These are phyloP conservation scores for Trichoderma sp. DNA, from an alignment of 2,329 filamentous ascomycete genomes.

Conservation along the genomic window DNA sequence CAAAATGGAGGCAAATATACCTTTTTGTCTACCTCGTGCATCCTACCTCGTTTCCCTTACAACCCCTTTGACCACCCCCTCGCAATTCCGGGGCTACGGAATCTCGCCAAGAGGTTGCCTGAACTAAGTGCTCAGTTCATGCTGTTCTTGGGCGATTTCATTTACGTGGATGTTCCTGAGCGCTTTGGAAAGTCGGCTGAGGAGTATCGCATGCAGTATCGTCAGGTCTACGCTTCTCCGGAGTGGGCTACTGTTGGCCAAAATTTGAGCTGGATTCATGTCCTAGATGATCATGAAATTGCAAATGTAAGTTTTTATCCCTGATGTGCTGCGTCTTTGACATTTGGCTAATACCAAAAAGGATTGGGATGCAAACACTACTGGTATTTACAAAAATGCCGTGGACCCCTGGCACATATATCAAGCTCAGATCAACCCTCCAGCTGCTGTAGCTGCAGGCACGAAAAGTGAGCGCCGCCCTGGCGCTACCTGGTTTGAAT, in stretches of 20 bases:
- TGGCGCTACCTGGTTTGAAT: slow-evolving; percentile 82
- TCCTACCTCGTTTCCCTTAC: slow-evolving; percentile 90
- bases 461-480: slow-evolving; percentile 41
- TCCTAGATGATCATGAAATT: slow-evolving; percentile 96
- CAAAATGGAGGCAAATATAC: slow-evolving; percentile 72
- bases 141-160: slow-evolving; percentile 85
- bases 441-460: slow-evolving; percentile 57
- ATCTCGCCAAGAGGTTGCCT: slow-evolving; percentile 73
- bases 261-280: slow-evolving; percentile 95
- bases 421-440: slow-evolving; percentile 82
- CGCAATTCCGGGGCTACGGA: slow-evolving; percentile 75
- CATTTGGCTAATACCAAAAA: slow-evolving; percentile 55
- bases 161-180: slow-evolving; percentile 85
- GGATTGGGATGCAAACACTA: slow-evolving; percentile 83
- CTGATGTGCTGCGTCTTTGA: not conserved
- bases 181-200: slow-evolving; percentile 71
- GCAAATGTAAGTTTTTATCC: slow-evolving; percentile 68
- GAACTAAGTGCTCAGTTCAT: slow-evolving; percentile 74
- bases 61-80: slow-evolving; percentile 80
- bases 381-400: slow-evolving; percentile 76
- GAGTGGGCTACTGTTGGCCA: slow-evolving; percentile 78
- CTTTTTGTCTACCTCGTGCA: slow-evolving; percentile 90
- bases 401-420: slow-evolving; percentile 86
- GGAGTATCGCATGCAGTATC: slow-evolving; percentile 87
- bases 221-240: slow-evolving; percentile 92